Evolutionary conservation across 192 early-diverging fungal species (phyloP).

Genomic region (Allomyces macrogynus): DNA sequence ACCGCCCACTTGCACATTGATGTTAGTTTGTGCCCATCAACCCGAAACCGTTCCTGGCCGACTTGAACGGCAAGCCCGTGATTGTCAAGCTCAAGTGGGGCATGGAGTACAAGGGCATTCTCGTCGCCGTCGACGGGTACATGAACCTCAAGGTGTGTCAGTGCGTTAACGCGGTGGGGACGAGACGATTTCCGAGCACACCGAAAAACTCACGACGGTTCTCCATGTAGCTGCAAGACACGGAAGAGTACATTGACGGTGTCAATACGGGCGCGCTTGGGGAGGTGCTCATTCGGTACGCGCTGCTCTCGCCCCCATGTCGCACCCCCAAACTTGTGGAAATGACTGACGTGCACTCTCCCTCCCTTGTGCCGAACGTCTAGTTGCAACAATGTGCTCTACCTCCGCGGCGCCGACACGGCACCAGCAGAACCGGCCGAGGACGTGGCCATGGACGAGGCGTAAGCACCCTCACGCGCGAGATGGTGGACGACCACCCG

Average conservation of each 20-base stretch:
- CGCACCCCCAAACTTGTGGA: neutral
- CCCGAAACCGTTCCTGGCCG: slow-evolving; percentile 88
- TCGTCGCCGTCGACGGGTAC: slow-evolving; percentile 81
- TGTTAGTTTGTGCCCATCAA: slow-evolving; percentile 46
- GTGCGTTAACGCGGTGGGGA: neutral
- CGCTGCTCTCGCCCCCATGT: neutral
- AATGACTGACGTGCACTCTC: neutral
- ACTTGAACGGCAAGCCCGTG: slow-evolving; percentile 77
- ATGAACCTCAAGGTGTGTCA: slow-evolving; percentile 83
- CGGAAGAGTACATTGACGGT: slow-evolving; percentile 90
- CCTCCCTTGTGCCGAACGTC: neutral
- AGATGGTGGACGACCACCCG: too few species aligned
- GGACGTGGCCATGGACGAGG: neutral
- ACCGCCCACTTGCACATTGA: too few species aligned
- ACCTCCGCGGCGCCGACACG: slow-evolving; percentile 45
- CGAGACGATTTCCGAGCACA: slow-evolving; percentile 2
- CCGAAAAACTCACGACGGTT: slow-evolving; percentile 6
- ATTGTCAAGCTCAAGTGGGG: slow-evolving; percentile 96
- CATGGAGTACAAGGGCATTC: slow-evolving; percentile 84
- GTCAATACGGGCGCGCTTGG: slow-evolving; percentile 66
- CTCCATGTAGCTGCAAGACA: slow-evolving; percentile 57
- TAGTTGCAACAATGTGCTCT: slow-evolving; percentile 71
- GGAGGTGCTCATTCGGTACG: slow-evolving; percentile 71
- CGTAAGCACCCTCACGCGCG: neutral
- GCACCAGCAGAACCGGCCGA: neutral